Base-by-base conservation (phyloP, 768 basidiomycete species). In the Daedalea quercina region DNA sequence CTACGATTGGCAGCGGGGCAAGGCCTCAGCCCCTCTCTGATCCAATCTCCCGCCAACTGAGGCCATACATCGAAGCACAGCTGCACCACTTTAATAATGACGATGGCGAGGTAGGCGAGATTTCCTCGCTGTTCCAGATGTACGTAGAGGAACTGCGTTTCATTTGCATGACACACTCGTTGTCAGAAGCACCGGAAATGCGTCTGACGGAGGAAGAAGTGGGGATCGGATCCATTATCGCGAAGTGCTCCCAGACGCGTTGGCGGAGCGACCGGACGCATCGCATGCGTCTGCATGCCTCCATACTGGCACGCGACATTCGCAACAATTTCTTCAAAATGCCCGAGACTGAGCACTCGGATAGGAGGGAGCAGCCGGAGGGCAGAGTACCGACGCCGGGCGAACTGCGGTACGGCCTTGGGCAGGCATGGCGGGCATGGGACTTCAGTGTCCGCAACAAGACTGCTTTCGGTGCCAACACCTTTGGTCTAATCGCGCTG, bases 141-240 rank as follows among this genome's bases (percentile, higher is more conserved):
- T 91, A 89, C 63, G 64, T 68, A 11, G 76, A 81, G 53, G 86
- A 92, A 65, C 70, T 92, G 54, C 67, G 73, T 15, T 91, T 89
- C 63, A 85, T 89, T 50, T 79, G 82, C 54, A 67, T 74, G 15
- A 84, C 84, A 0, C 87, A 88, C 61, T 79, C 82, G 0, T 66
- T 90, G 9, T 79, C 84, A 9, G 75, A 77, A 50, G 67, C 72
- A 9, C 74, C 81, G 1, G 80, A 77, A 9, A 72, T 72, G 8
- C 75, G 75, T 26, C 72, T 92, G 31, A 65, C 73, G 6, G 90
- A 92, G 62, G 83, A 85, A 47, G 90, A 92, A 60, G 74, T 90
- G 22, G 83, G 89, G 1, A 67, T 82, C 26, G 88, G 87, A 19
- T 82, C 84, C 0, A 92, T 92, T 52, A 67, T 89, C 43, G 85